These are phyloP conservation scores for Clonostachys chloroleuca DNA, from an alignment of 2,329 filamentous ascomycete species.

Conservation along the genomic window DNA sequence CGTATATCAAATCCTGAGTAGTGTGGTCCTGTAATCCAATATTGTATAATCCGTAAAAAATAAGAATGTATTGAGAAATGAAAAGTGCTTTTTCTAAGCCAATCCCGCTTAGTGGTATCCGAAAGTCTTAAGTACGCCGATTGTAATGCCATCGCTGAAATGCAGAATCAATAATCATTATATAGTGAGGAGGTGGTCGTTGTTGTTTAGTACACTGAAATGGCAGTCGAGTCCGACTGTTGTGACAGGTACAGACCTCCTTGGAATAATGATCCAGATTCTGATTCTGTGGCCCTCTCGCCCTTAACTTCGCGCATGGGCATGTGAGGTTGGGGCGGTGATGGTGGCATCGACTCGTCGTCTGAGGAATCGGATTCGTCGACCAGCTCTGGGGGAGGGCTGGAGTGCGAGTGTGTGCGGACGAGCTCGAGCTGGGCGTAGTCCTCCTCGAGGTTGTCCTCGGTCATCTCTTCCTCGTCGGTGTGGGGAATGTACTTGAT, in stretches of 20 bases:
- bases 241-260: conserved; percentile 52
- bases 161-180: conserved; percentile 1
- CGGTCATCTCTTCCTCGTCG: conserved; percentile 39
- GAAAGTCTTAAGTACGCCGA: background rate
- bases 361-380: conserved; percentile 68
- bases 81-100: too few relatives aligned
- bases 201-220: conserved; percentile 47
- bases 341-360: conserved; percentile 75
- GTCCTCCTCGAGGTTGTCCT: conserved; percentile 58
- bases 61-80: too few relatives aligned
- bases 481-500: conserved; percentile 15
- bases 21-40: too few relatives aligned
- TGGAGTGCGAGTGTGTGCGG: conserved; percentile 62
- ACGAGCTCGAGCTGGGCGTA: conserved; percentile 63
- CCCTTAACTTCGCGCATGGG: conserved; percentile 55
- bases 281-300: conserved; percentile 27
- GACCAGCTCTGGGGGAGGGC: conserved; percentile 62
- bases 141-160: background rate
- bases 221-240: conserved; percentile 45
- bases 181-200: background rate
- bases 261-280: conserved; percentile 36
- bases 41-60: too few relatives aligned
- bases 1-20: conserved; percentile 10
- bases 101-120: background rate
- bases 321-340: conserved; percentile 54